Evolutionary conservation across 768 basidiomycete genomes (phyloP), one percentile per base, ranked within the genome.

Genomic region (Xerocomus brunneocitrinus): DNA sequence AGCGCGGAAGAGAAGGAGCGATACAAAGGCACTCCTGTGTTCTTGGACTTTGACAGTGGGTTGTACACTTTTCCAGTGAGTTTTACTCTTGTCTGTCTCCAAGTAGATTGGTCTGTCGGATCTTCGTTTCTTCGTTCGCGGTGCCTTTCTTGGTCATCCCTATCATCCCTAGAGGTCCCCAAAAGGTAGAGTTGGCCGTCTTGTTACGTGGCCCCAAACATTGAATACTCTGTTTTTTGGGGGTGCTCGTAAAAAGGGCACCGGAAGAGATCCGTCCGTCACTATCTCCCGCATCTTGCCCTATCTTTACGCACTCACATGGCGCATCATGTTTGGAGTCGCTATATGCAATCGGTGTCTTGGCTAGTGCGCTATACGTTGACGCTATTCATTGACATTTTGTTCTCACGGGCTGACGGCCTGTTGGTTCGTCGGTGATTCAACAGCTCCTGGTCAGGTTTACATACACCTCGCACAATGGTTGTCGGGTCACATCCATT

Each of bases 21-120:
- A 3, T 95, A 93, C 67, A 73, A 73, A 41, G 67, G 75, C 6
- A 77, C 76, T 52, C 87, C 87, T n/a, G 81, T 93, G 30, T 73
- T 89, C 34, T 65, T 95, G 55, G 81, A 94, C 67, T 85, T 88
- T 50, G 69, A 74, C 12, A 74, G 83, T 38, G 90, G 87, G 3
- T 89, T 89, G 64, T 95, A 95, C 70, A 66, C 84, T 32, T 91
- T 95, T 68, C 94, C 91, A 4, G 90, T 91, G 64, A 59, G 81
- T 62, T 27, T 35, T 6, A 8, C 10, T 2, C 19, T 19, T 19
- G 19, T 19, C 1, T 5, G 32, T 44, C 2, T 9, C 31, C 12
- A 7, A 8, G 28, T 30, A 8, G 6, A 27, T 14, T 7, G 12
- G 5, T 34, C 19, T 43, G 19, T 22, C 27, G 47, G 27, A 7